Conservation (phyloP, 148 eudicot genomes). For the Tetragonia tetragonoides region DNA sequence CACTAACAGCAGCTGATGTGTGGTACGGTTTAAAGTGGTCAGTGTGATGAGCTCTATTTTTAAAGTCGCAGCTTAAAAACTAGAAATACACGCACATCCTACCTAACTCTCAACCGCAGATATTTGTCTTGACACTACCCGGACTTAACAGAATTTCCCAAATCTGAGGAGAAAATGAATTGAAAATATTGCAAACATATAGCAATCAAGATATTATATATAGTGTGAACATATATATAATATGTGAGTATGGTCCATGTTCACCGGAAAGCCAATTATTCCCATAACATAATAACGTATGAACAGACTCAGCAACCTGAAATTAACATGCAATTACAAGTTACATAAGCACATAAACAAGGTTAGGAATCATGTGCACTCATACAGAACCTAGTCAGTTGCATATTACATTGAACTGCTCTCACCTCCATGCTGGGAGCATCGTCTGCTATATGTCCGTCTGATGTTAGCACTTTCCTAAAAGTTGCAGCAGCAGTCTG, state of each 20-base stretch:
- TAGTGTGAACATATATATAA: neutral
- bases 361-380: neutral
- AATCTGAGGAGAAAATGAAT: neutral
- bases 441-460: constrained; percentile 74
- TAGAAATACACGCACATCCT: neutral
- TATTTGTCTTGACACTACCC: neutral
- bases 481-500: constrained; percentile 94
- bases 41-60: neutral
- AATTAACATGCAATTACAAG: too few species aligned
- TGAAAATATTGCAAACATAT: neutral
- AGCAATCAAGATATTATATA: neutral
- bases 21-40: neutral
- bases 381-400: neutral
- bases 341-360: neutral
- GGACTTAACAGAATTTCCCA: neutral
- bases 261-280: too few species aligned
- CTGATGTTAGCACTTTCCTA: constrained; percentile 67
- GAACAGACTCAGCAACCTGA: too few species aligned
- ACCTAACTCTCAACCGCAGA: neutral
- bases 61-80: neutral
- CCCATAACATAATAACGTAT: too few species aligned
- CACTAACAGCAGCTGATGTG: neutral
- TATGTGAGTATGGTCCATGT: neutral
- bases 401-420: neutral
- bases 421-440: constrained; percentile 70